Evolutionary conservation across 306 rosid genomes (phyloP), one percentile per base, ranked within the genome.

Genomic region (Cicer pinnatifidum): DNA sequence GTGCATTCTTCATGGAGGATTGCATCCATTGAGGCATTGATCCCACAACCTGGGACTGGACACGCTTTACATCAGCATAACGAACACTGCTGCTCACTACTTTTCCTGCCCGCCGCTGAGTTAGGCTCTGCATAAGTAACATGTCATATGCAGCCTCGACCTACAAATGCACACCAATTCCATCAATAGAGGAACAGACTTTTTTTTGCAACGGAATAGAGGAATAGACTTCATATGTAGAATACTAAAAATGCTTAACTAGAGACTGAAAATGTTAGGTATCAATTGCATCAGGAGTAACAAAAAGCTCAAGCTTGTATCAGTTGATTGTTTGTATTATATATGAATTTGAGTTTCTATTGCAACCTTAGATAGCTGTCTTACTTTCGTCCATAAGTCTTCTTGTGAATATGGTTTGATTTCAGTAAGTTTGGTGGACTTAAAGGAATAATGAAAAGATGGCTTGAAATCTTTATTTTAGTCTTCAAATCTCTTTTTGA

Each of bases 121-220:
- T 85, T 76, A 94, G 81, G 87, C 99, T 94, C 87, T 88, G 87
- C 99, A 94, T 88, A 47, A 94, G 99, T 72, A 94, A 79, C 89
- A 89, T 94, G 72, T 94, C 99, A 79, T 94, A 94, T n/a, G 99
- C 99, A 66, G 99, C 96, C 85, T 94, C 99, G 47, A 84, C 95
- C 99, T 94, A 75, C 61, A 78, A 81, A 53, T 46, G 57, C 20
- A 17, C 48, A 71, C 66, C 51, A 67, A 64, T 6, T 35, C 33
- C 71, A 63, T 63, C 75, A 64, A 67, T 43, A 68, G 23, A 71
- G 20, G 51, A 37, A 62, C 19, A 56, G 43, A 79, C 17, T 48
- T 28, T 28, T 28, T 23, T 28, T 28, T 3, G 1, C 5, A 28
- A 28, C 35, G 5, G 35, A 28, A 3, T 28, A 28, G 5, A 28